phyloP scores from a whole-genome alignment of 306 rosid genomes.

The Quercus robur region DNA sequence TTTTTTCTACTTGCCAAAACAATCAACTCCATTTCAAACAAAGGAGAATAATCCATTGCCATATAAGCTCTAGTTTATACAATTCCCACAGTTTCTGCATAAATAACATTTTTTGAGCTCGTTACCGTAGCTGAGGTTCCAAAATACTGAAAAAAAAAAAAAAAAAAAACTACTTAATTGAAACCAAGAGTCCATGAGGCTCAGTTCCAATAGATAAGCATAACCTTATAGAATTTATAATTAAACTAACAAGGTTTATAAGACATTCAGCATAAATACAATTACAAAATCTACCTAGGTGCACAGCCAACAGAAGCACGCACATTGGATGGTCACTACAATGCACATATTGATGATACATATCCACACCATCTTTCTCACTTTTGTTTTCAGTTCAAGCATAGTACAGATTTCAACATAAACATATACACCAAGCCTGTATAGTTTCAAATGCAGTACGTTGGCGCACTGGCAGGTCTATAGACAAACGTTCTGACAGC shows the following conservation, averaged over 20 bases:
- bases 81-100: no score
- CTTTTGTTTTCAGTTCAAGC: slow-evolving; percentile 24
- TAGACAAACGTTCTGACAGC: slow-evolving; percentile 70
- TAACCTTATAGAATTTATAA: not conserved
- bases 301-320: not conserved
- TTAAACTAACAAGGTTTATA: not conserved
- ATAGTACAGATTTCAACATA: slow-evolving; percentile 4
- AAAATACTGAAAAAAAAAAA: not conserved
- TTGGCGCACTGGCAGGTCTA: slow-evolving; percentile 49
- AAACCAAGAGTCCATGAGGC: not conserved
- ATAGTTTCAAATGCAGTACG: slow-evolving; percentile 66
- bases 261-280: not conserved
- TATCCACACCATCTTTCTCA: not conserved
- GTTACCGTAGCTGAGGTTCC: not conserved
- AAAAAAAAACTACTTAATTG: not conserved
- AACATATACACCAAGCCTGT: slow-evolving; percentile 15
- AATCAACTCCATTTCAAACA: no score
- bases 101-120: not conserved
- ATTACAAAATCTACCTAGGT: slow-evolving; percentile 10
- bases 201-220: not conserved
- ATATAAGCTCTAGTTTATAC: no score
- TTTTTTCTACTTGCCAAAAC: no score
- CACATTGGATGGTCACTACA: slow-evolving; percentile 21
- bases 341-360: slow-evolving; percentile 8
- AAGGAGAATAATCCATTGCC: no score